Percentiles rank a stretch among this genome's conserved stretches.
phyloP scores from a whole-genome alignment of 108 stramenopile species.

The Fragilaria crotonensis region DNA sequence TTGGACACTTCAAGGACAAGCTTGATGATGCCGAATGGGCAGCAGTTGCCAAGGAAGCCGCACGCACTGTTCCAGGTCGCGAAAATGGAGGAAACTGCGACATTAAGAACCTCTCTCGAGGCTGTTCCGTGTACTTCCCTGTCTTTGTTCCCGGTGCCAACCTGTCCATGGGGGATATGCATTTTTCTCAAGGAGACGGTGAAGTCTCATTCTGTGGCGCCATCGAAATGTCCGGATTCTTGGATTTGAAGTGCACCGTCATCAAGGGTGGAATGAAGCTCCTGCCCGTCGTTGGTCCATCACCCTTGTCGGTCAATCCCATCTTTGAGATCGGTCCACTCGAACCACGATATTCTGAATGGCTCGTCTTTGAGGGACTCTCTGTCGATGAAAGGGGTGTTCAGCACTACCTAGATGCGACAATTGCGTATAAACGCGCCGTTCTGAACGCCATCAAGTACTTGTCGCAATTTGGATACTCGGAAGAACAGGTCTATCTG shows the following conservation, averaged over 20 bases:
- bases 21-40: conserved; percentile 33
- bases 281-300: conserved; percentile 44
- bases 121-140: conserved; percentile 64
- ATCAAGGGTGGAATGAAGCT: conserved; percentile 66
- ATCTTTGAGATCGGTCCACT: conserved; percentile 66
- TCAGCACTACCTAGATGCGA: conserved; percentile 65
- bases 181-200: conserved; percentile 63
- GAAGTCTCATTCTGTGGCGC: conserved; percentile 63
- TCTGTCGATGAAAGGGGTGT: conserved; percentile 55
- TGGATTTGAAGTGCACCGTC: conserved; percentile 46
- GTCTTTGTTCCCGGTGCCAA: conserved; percentile 58
- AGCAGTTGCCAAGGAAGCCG: conserved; percentile 36
- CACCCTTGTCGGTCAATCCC: conserved; percentile 45
- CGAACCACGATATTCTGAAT: conserved; percentile 60
- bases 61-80: conserved; percentile 32
- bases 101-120: conserved; percentile 56
- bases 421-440: conserved; percentile 61
- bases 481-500: conserved; percentile 59
- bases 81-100: conserved; percentile 67
- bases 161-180: conserved; percentile 69
- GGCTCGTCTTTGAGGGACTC: conserved; percentile 64
- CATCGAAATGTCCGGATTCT: conserved; percentile 49
- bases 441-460: conserved; percentile 64
- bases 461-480: conserved; percentile 53
- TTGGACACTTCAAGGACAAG: conserved; percentile 48